Evolutionary conservation across 768 basidiomycete species (phyloP), one percentile per base, ranked within the genome.

Genomic region (Mycena galericulata): DNA sequence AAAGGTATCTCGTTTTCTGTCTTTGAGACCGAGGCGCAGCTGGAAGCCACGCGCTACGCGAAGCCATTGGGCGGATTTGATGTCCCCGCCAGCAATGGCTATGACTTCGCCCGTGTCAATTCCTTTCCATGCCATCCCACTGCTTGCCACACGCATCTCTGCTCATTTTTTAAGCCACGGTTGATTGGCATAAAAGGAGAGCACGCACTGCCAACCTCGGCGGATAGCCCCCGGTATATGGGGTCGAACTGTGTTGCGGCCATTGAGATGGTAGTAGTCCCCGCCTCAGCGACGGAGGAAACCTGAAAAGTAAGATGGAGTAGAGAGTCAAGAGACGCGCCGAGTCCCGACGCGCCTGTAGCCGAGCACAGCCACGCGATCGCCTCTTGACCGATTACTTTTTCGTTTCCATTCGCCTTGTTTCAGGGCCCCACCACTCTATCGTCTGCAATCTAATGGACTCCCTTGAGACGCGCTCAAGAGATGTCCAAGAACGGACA

Each of bases 71-170:
- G 88, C 90, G 90, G 92, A 95, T 79, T 94, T 96, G 71, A 98
- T 92, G 73, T 95, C 92, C 27, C 79, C 80, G 3, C 88, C 85
- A 15, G 89, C 83, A 65, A 97, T 85, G 14, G 92, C 89, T 15
- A 85, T 84, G 45, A 90, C 86, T 4, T 82, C 80, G 46, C 90
- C 89, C 17, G 83, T 85, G 20, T 94, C 93, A 51, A 88, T 87
- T 46, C 89, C 92, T 70, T 92, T 98, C 98, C 98, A 99, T 7
- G 95, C 98, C 84, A 99, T 91, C 49, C 98, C 98, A 72, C 91
- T 93, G 51, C 86, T 76, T 14, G 96, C 96, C 73, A 99, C 86
- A 71, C 98, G 95, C 68, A 99, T 85, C 83, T 94, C 93, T 95
- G 72, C 17, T n/a, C n/a, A 47, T 30, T 60, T 63, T 70, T 67